Base-by-base conservation (phyloP, 352 stramenopile genomes). In the Pilasporangium apinafurcum region DNA sequence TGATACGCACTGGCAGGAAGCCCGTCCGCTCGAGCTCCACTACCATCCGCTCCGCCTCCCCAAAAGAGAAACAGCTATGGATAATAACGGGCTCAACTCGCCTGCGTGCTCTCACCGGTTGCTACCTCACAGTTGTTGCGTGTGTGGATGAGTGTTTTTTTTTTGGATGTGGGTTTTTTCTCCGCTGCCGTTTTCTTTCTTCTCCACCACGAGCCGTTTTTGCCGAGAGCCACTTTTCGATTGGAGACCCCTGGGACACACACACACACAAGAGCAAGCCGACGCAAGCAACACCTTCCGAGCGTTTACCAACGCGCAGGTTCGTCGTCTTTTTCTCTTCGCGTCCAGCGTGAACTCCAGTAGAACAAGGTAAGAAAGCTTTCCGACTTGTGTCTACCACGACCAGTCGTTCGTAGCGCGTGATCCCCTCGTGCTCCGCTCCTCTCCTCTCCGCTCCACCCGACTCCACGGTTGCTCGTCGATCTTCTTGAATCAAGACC, bases 211-310 rank as follows among this genome's bases (percentile, higher is more conserved):
- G n/a, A n/a, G n/a, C n/a, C n/a, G n/a, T n/a, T n/a, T n/a, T n/a
- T 22, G 37, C 51, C 37, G 36, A 49, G 29, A 32, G 51, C 51
- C 44, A 58, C 27, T 53, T 53, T 43, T 53, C 44, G 44, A 58
- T 58, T 53, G 44, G 43, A 48, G 36, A 26, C 44, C 44, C 49
- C 26, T 34, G 22, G 35, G 40, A 48, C 44, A 45, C 44, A 31
- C 2, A 27, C 26, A 26, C 13, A 14, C 13, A n/a, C n/a, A n/a
- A n/a, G n/a, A n/a, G n/a, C 3, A 8, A n/a, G 10, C n/a, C 21
- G 22, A 27, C 16, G 7, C 20, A n/a, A 47, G 24, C 16, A 20
- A 12, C 18, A 22, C 16, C 29, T 16, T 18, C 30, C 25, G 14
- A 24, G 24, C 14, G n/a, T 21, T 24, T 17, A 7, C 41, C 31